Evolutionary conservation across 164 flowering plant genomes (phyloP).

Genomic region (Tetracentron sinense): DNA sequence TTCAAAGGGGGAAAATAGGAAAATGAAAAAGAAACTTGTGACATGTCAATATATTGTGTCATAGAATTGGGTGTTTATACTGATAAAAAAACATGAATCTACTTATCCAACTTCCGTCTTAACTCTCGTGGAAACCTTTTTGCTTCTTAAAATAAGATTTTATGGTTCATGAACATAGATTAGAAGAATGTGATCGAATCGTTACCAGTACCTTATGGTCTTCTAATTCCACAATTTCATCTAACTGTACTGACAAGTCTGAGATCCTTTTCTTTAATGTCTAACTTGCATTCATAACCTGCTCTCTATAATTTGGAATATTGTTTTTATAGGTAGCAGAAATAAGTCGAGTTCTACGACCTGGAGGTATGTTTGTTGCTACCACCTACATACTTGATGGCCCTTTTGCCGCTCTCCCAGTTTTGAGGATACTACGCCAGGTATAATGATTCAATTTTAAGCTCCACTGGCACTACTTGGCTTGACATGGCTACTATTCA

Average conservation of each 20-base stretch:
- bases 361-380: conserved; percentile 96
- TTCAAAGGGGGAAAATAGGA: neutral
- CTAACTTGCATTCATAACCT: neutral
- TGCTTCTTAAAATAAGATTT: neutral
- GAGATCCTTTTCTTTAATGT: too few species aligned
- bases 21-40: neutral
- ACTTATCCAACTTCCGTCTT: neutral
- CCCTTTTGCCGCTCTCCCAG: conserved; percentile 37
- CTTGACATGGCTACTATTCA: neutral
- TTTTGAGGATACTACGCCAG: conserved; percentile 43
- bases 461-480: neutral
- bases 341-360: conserved; percentile 77
- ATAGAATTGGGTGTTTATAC: neutral
- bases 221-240: neutral
- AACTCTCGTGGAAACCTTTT: neutral
- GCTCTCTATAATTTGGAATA: conserved; percentile 1
- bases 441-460: conserved; percentile 31
- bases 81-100: neutral
- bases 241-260: neutral
- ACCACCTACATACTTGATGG: conserved; percentile 73
- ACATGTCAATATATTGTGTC: neutral
- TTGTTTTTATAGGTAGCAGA: conserved; percentile 69
- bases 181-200: neutral
- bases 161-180: neutral
- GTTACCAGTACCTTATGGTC: neutral